A percentile compares a stretch with the other conserved stretches of the same genome.
phyloP scores from a whole-genome alignment of 2,329 filamentous ascomycete species.

The Phyllosticta citribraziliensis region DNA sequence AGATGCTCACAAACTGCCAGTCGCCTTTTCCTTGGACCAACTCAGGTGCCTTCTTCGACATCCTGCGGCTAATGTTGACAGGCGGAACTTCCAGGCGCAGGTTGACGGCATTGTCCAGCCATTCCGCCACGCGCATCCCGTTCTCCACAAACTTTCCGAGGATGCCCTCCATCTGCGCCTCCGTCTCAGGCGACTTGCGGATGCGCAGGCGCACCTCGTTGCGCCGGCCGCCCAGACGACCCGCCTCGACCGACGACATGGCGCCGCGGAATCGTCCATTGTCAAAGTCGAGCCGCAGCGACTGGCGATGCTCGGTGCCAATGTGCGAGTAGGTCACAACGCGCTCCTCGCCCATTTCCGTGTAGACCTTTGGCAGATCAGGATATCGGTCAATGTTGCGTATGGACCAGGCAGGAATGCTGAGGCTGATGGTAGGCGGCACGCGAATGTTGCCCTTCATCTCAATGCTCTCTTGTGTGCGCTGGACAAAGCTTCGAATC shows the following conservation, averaged over 20 bases:
- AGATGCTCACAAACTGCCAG: not conserved
- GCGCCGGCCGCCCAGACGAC: constrained; percentile 20
- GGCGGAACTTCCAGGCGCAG: not conserved
- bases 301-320: constrained; percentile 21
- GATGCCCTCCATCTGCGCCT: not conserved
- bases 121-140: not conserved
- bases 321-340: constrained; percentile 21
- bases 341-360: constrained; percentile 5
- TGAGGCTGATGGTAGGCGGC: constrained; percentile 16
- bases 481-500: constrained; percentile 15
- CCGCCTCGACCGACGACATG: constrained; percentile 18
- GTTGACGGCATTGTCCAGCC: constrained; percentile 2
- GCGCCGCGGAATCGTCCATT: constrained; percentile 12
- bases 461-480: constrained; percentile 17
- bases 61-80: not conserved
- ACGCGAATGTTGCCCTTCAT: constrained; percentile 19
- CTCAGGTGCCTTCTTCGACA: not conserved
- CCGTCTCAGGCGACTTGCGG: not conserved
- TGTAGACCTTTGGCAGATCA: not conserved
- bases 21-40: not conserved
- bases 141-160: not conserved
- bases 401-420: constrained; percentile 23
- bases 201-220: constrained; percentile 17
- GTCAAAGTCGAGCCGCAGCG: constrained; percentile 13
- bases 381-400: constrained; percentile 4